Evolutionary conservation across 2,329 filamentous ascomycete species (phyloP), one percentile per base, ranked within the genome.

Genomic region (Zymoseptoria crescenta): DNA sequence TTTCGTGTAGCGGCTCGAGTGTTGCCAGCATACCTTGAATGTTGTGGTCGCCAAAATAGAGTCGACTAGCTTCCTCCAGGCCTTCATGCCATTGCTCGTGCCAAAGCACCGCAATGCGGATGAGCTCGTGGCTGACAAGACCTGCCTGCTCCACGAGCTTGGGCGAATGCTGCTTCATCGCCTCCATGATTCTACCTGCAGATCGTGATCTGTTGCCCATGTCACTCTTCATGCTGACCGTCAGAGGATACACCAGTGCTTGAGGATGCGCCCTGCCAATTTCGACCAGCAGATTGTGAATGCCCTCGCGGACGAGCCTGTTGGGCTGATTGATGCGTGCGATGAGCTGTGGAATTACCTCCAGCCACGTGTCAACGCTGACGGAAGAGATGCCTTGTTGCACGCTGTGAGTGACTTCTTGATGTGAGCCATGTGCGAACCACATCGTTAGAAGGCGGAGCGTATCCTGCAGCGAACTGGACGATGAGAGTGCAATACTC

Each of bases 21-120:
- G 89, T 92, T 9, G 86, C 83, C 73, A 99, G 94, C 94, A 99
- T 99, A 70, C 93, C 95, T 62, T 96, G 89, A 51, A 97, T 94
- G 73, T 99, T 96, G 70, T 95, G 88, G 69, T 97, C 93, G 60
- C 93, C 94, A 75, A 99, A 99, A 79, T 97, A 99, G 19, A 99
- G 80, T 56, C 94, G 85, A 30, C 91, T 96, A 1, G 94, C 95
- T 77, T 99, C 95, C 74, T 99, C 94, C 16, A 99, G 81, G 28
- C 89, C 95, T 74, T 99, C 95, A 66, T 99, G 94, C 94, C 94
- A 99, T 65, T 96, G 88, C 70, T 99, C 94, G 71, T 99, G 94
- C 95, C 95, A 99, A 24, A 99, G 76, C 1, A 99, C 93, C 16
- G 94, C 94, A 60, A 99, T 95, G 55, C 94, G 87, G 70, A 99